phyloP scores from a whole-genome alignment of 148 eudicot species.

The Chenopodium berlandieri region DNA sequence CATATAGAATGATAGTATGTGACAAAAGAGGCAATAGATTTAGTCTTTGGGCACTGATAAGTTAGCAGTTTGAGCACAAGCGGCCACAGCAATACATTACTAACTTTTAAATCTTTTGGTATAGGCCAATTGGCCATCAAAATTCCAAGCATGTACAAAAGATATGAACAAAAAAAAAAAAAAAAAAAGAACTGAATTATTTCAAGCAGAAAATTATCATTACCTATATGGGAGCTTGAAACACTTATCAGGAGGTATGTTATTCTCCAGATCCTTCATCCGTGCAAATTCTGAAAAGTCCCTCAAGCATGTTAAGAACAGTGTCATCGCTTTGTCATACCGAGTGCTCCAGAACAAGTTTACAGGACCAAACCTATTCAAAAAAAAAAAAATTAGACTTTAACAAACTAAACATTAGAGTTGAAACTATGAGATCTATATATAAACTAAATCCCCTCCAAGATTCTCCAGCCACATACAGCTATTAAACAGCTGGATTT shows the following conservation, averaged over 20 bases:
- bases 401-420: constrained; percentile 4
- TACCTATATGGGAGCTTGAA: constrained; percentile 96
- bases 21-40: not conserved
- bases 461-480: not conserved
- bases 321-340: constrained; percentile 96
- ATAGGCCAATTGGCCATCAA: not conserved
- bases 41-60: not conserved
- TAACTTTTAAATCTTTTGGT: not conserved
- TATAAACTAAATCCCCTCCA: not conserved
- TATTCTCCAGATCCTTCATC: constrained; percentile 79
- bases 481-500: not conserved
- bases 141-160: not conserved
- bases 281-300: constrained; percentile 95
- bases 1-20: not conserved
- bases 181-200: not conserved
- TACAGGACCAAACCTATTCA: constrained; percentile 88
- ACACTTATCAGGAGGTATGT: constrained; percentile 82
- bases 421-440: constrained; percentile 6
- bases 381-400: not conserved
- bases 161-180: not conserved
- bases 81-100: not conserved
- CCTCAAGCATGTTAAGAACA: constrained; percentile 93
- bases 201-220: constrained; percentile 14
- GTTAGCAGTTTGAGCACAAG: not conserved
- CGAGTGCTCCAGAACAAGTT: constrained; percentile 99